Evolutionary conservation across 805 yeast genomes (phyloP).

Genomic region (Teunomyces aglyptinius): DNA sequence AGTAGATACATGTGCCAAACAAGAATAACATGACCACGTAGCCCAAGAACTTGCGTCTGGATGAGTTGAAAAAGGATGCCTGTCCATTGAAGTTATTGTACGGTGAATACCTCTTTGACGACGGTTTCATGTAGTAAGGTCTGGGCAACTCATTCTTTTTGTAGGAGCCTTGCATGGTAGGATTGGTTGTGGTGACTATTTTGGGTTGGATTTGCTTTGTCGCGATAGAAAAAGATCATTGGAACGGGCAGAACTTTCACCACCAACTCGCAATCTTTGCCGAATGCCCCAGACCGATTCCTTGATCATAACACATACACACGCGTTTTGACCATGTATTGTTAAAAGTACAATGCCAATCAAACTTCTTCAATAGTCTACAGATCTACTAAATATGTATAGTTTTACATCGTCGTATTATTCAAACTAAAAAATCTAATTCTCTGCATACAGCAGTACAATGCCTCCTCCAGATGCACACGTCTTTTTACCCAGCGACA

Average conservation of each 20-base stretch:
- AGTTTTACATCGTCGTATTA: not conserved
- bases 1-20: constrained; percentile 35
- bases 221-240: not conserved
- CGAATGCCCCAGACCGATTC: not conserved
- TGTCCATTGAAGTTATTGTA: constrained; percentile 30
- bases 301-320: not conserved
- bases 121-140: constrained; percentile 47
- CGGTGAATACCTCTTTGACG: constrained; percentile 30
- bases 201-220: not conserved
- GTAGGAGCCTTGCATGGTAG: constrained; percentile 43
- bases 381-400: too few species aligned
- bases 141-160: constrained; percentile 43
- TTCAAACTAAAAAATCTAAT: not conserved
- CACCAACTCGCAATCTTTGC: not conserved
- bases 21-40: constrained; percentile 33
- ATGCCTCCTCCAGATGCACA: too few species aligned
- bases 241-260: not conserved
- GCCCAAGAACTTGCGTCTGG: constrained; percentile 38
- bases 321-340: not conserved
- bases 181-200: not conserved
- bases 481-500: too few species aligned
- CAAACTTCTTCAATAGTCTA: too few species aligned
- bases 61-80: constrained; percentile 30
- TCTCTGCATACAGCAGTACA: not conserved
- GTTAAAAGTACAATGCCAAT: not conserved